Evolutionary conservation across 345 rosid genomes (phyloP).

Genomic region (Eucalyptus marginata): DNA sequence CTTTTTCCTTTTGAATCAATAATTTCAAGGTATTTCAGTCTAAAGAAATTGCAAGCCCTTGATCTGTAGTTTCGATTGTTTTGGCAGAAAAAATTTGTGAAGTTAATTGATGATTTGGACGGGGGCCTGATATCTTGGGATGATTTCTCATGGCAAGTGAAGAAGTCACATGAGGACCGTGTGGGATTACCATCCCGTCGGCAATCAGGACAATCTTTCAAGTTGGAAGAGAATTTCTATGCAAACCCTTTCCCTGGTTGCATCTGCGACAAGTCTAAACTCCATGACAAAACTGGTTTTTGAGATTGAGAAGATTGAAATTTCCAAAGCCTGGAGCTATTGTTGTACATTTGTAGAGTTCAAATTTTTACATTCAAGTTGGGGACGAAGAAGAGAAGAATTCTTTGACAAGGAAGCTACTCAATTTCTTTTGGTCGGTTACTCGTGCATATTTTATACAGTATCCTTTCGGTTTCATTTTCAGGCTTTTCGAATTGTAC

Average conservation of each 20-base stretch:
- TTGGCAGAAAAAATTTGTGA: conserved; percentile 44
- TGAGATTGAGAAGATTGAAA: background rate
- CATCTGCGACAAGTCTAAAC: conserved; percentile 26
- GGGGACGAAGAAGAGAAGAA: background rate
- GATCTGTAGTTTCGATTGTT: background rate
- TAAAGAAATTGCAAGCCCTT: background rate
- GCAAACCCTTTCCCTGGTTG: conserved; percentile 77
- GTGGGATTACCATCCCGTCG: conserved; percentile 43
- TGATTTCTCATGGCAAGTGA: conserved; percentile 25
- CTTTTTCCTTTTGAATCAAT: background rate
- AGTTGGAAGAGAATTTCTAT: conserved; percentile 47
- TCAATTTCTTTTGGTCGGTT: background rate
- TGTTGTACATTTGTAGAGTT: background rate
- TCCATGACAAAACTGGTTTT: background rate
- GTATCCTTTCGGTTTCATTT: background rate
- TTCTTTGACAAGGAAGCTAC: background rate
- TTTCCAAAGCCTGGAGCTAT: background rate
- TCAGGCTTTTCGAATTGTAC: background rate
- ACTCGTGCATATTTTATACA: background rate
- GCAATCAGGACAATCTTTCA: conserved; percentile 16
- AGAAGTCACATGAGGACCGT: conserved; percentile 31
- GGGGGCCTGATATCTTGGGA: conserved; percentile 31
- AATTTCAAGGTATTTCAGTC: background rate
- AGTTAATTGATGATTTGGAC: conserved; percentile 45
- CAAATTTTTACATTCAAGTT: background rate